Percentiles rank a stretch among this genome's conserved stretches.
Evolutionary conservation across 129 eudicot species (phyloP).

Genomic region (Sambucus nigra): DNA sequence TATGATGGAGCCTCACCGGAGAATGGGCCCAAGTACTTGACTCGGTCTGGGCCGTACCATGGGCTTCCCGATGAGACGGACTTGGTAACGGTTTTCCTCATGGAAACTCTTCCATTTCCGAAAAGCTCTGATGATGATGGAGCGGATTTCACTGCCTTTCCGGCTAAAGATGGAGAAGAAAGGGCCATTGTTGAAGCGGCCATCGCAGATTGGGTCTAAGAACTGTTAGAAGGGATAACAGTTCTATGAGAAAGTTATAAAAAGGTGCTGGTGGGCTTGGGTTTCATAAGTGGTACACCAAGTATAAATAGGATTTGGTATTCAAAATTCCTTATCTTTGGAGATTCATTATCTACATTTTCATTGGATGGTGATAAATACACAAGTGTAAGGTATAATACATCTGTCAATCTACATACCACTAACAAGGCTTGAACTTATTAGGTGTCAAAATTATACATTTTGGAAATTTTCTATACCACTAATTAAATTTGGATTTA

Average conservation of each 20-base stretch:
- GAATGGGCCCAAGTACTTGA: conserved; percentile 23
- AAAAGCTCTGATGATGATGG: conserved; percentile 15
- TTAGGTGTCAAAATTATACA: too few species aligned
- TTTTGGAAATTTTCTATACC: too few species aligned
- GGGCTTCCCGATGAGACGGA: conserved; percentile 14
- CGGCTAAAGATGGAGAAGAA: conserved; percentile 32
- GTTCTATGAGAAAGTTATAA: not conserved
- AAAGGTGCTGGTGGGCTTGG: conserved; percentile 1
- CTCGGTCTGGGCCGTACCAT: conserved; percentile 19
- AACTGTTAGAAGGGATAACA: not conserved
- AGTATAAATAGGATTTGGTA: not conserved
- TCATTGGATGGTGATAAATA: conserved; percentile 14
- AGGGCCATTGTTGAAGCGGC: conserved; percentile 44
- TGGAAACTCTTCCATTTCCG: conserved; percentile 22
- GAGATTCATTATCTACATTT: conserved; percentile 12
- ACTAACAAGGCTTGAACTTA: not conserved
- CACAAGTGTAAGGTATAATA: not conserved
- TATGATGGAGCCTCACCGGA: conserved; percentile 16
- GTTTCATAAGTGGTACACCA: not conserved
- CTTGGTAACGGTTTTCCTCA: conserved; percentile 27
- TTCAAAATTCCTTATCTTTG: conserved; percentile 13
- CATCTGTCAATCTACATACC: not conserved
- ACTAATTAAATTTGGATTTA: too few species aligned
- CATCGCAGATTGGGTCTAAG: conserved; percentile 9
- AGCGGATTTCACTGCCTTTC: conserved; percentile 21